phyloP scores from a whole-genome alignment of 2,329 filamentous ascomycete genomes.

The Fusarium duplospermum region DNA sequence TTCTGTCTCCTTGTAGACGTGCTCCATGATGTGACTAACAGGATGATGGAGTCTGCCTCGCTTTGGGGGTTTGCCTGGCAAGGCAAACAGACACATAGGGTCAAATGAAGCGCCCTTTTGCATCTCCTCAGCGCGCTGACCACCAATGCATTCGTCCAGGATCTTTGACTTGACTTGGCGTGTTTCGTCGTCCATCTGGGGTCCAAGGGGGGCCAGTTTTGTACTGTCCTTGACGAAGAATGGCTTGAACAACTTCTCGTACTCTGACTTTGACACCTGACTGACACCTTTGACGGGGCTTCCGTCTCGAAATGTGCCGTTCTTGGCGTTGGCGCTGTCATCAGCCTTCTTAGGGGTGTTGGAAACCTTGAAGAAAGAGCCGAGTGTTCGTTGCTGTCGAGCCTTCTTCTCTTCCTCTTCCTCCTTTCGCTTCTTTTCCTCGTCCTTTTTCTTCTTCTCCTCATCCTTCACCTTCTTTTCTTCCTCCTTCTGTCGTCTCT shows the following conservation, averaged over 20 bases:
- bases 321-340: slow-evolving; percentile 46
- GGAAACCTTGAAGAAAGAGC: slow-evolving; percentile 58
- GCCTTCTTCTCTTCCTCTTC: slow-evolving; percentile 65
- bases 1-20: slow-evolving; percentile 61
- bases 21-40: slow-evolving; percentile 72
- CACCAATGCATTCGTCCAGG: slow-evolving; percentile 64
- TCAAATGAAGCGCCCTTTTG: slow-evolving; percentile 54
- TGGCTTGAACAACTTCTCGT: slow-evolving; percentile 79
- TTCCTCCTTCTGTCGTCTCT: slow-evolving; percentile 48
- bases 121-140: slow-evolving; percentile 58
- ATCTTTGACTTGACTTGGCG: slow-evolving; percentile 61
- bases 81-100: slow-evolving; percentile 58
- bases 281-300: slow-evolving; percentile 24
- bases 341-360: slow-evolving; percentile 56
- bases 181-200: slow-evolving; percentile 68
- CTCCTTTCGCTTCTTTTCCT: slow-evolving; percentile 59
- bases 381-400: slow-evolving; percentile 60
- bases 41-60: slow-evolving; percentile 62
- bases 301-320: slow-evolving; percentile 45
- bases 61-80: slow-evolving; percentile 51
- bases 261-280: slow-evolving; percentile 59
- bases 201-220: slow-evolving; percentile 71
- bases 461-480: slow-evolving; percentile 58
- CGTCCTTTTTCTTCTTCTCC: slow-evolving; percentile 63
- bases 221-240: slow-evolving; percentile 84